Base-by-base conservation (phyloP, 352 stramenopile species). In the Pythium phragmitis region DNA sequence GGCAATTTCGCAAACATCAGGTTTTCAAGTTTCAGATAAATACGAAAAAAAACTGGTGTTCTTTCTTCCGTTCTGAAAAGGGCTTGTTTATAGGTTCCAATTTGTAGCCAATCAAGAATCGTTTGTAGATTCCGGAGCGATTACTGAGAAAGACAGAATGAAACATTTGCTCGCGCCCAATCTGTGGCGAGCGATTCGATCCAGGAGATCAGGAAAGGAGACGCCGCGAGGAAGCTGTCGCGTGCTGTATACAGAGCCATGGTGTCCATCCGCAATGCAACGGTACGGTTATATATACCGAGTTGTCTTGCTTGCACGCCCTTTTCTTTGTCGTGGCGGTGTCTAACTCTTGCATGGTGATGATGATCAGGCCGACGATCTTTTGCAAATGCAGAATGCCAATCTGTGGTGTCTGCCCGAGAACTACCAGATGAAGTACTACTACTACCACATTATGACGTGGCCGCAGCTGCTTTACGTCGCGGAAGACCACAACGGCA, bases 371-470 rank as follows among this genome's bases (percentile, higher is more conserved):
- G 86, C 91, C 39, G 76, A 94, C 56, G 98, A 99, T 82, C 80
- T 99, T 51, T 70, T 99, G 33, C 89, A 98, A 74, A 99, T 99
- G 87, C 97, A 99, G 77, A 98, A 96, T 54, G 97, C 96, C 55
- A 99, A 99, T 78, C 80, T 99, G 36, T 99, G 96, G 95, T 99
- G 97, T 82, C 85, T 99, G 51, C 98, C 98, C 3, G 98, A 99
- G 75, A 99, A 99, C 79, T 99, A 99, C 78, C 96, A 99, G 82
- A 98, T 99, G 90, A 98, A 99, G 76, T 99, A 99, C 79, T 99
- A 99, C 79, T 98, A 99, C 67, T 99, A 99, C 87, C 98, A 99
- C 76, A 92, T 99, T 66, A 91, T 99, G 61, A 96, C 95, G 58
- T 99, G 98, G 98, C 98, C 98, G 37, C 97, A 99, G 74, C 85